Evolutionary conservation across 495 filamentous ascomycete species (phyloP).

Genomic region (Terfezia claveryi): DNA sequence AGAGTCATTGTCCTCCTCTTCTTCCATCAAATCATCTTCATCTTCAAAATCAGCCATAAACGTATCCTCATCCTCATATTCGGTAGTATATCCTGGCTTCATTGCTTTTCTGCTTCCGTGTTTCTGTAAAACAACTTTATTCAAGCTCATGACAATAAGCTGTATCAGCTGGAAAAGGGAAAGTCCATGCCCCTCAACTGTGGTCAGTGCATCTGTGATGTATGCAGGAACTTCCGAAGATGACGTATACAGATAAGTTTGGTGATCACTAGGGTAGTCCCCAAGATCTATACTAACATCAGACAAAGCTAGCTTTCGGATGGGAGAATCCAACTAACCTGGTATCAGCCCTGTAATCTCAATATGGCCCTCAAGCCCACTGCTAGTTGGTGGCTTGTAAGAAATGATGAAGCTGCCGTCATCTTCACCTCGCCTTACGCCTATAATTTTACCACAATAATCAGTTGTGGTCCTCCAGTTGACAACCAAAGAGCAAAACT

Average conservation of each 20-base stretch:
- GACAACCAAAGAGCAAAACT: too few relatives aligned
- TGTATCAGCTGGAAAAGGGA: conserved; percentile 20
- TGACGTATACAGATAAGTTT: conserved; percentile 36
- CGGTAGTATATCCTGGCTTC: neutral
- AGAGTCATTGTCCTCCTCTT: conserved; percentile 15
- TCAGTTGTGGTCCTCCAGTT: too few relatives aligned
- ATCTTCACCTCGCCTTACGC: conserved; percentile 34
- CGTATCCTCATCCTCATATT: conserved; percentile 8
- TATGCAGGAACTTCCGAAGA: conserved; percentile 27
- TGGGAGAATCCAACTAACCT: conserved; percentile 22
- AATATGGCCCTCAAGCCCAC: conserved; percentile 16
- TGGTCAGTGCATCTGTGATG: conserved; percentile 26
- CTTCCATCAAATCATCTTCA: conserved; percentile 19
- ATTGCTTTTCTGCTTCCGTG: neutral
- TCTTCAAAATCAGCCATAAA: conserved; percentile 21
- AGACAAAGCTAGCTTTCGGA: neutral
- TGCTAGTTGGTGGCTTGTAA: conserved; percentile 19
- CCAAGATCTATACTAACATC: conserved; percentile 26
- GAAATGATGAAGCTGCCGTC: conserved; percentile 41
- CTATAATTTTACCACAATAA: conserved; percentile 1
- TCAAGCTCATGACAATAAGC: conserved; percentile 8
- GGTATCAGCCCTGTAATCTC: conserved; percentile 32
- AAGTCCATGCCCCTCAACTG: conserved; percentile 12
- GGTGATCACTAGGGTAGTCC: conserved; percentile 42
- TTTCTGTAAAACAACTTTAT: conserved; percentile 1